A percentile compares a stretch with the other conserved stretches of the same genome.
These are phyloP conservation scores for Boechera divaricarpa DNA, from an alignment of 345 rosid species.

Conservation along the genomic window DNA sequence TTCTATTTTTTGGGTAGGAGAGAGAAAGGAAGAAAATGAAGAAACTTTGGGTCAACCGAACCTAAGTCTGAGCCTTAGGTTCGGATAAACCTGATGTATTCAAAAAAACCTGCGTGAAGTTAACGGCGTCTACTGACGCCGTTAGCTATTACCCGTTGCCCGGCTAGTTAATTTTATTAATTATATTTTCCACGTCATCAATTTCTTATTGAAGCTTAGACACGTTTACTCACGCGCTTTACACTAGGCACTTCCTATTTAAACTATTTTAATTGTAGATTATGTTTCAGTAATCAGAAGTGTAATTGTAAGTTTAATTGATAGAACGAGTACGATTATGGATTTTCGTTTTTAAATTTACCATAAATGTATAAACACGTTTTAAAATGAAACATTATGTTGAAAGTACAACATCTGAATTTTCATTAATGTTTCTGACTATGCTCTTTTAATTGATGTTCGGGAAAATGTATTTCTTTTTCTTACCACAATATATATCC, in stretches of 20 bases:
- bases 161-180: not conserved
- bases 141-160: constrained; percentile 64
- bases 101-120: constrained; percentile 34
- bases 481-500: not conserved
- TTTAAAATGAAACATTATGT: not conserved
- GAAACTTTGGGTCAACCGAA: constrained; percentile 42
- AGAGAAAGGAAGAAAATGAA: constrained; percentile 33
- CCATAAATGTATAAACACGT: not conserved
- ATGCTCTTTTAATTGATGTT: constrained; percentile 2
- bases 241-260: not conserved
- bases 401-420: not conserved
- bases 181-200: constrained; percentile 22
- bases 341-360: not conserved
- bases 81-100: constrained; percentile 48
- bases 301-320: not conserved
- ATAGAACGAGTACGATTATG: not conserved
- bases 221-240: constrained; percentile 28
- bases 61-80: constrained; percentile 54
- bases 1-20: constrained; percentile 47
- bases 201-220: not conserved
- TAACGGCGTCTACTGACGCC: constrained; percentile 53
- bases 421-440: constrained; percentile 1
- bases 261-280: not conserved
- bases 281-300: not conserved
- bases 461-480: not conserved